A percentile compares a stretch with the other conserved stretches of the same genome.
These are phyloP conservation scores for Sonneratia caseolaris DNA, from an alignment of 345 rosid species.

Conservation along the genomic window DNA sequence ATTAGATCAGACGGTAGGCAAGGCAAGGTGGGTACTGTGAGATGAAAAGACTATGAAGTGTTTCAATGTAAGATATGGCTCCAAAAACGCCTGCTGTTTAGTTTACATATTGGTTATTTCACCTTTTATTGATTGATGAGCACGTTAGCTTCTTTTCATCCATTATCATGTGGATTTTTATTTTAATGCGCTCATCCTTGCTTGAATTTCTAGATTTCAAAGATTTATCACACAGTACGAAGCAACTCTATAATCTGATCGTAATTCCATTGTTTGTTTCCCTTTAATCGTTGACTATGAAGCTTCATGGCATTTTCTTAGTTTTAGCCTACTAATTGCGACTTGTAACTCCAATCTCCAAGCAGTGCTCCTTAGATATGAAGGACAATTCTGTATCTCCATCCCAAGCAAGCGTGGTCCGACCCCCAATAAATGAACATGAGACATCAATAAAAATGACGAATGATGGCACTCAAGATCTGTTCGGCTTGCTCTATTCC, in stretches of 20 bases:
- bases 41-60: neutral
- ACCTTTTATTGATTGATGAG: neutral
- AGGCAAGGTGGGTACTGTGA: neutral
- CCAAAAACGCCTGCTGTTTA: neutral
- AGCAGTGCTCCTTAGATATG: constrained; percentile 49
- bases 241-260: too few species aligned
- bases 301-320: neutral
- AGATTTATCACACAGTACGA: too few species aligned
- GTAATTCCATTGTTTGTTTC: too few species aligned
- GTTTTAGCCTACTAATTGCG: neutral
- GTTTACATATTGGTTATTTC: neutral
- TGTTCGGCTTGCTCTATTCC: constrained; percentile 13
- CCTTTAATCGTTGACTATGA: neutral
- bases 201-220: too few species aligned
- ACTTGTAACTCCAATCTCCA: neutral
- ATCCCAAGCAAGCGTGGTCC: constrained; percentile 12
- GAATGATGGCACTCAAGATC: constrained; percentile 6
- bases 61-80: neutral
- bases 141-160: neutral
- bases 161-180: neutral
- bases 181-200: too few species aligned
- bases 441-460: constrained; percentile 4
- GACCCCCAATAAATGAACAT: neutral
- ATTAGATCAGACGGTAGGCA: neutral
- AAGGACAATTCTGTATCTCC: constrained; percentile 17